Percentiles rank a stretch among this genome's conserved stretches.
phyloP scores from a whole-genome alignment of 1,139 yeast genomes.

The Scheffersomyces illinoinensis region DNA sequence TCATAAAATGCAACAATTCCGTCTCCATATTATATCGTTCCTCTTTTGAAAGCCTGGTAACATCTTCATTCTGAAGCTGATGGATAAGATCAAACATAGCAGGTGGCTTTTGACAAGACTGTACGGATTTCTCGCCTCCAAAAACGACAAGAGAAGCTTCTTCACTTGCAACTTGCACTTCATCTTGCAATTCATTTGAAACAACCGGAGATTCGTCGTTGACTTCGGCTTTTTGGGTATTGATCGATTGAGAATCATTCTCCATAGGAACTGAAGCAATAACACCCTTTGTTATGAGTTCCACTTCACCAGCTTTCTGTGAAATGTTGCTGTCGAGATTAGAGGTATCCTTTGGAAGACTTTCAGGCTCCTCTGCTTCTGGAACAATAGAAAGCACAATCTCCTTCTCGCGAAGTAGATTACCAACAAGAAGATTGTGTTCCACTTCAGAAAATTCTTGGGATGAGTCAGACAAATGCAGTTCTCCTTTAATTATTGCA shows the following conservation, averaged over 20 bases:
- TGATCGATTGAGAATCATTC: not conserved
- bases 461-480: not conserved
- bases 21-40: slow-evolving; percentile 27
- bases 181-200: not conserved
- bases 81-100: not conserved
- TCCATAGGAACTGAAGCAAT: not conserved
- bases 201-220: not conserved
- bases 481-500: not conserved
- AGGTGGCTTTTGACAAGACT: not conserved
- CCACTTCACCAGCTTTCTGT: not conserved
- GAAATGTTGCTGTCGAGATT: not conserved
- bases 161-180: not conserved
- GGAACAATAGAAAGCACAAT: not conserved
- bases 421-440: not conserved
- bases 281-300: not conserved
- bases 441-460: not conserved
- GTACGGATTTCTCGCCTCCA: not conserved
- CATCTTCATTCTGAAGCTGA: slow-evolving; percentile 7
- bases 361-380: not conserved
- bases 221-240: not conserved
- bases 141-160: not conserved
- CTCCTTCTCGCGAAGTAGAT: not conserved
- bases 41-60: slow-evolving; percentile 16
- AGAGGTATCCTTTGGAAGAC: not conserved
- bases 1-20: slow-evolving; percentile 31